Base-by-base conservation (phyloP, 192 early-diverging fungal genomes). In the Entrophospora sp. region DNA sequence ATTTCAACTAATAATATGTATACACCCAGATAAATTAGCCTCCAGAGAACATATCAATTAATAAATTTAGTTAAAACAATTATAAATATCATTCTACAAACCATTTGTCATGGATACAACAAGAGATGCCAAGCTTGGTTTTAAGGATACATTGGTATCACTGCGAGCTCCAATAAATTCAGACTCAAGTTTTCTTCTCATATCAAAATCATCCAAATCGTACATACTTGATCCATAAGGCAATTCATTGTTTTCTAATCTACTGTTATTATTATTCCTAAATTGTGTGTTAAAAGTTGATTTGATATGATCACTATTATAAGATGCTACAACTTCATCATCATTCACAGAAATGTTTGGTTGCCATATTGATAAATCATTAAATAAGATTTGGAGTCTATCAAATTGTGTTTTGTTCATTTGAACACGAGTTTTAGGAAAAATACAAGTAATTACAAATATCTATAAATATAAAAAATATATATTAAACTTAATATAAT, bases 291-390 rank as follows among this genome's bases (percentile, higher is more conserved):
- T n/a, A n/a, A n/a, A n/a, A n/a, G n/a, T n/a, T n/a, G n/a, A n/a
- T n/a, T n/a, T n/a, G n/a, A n/a, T n/a, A n/a, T n/a, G n/a, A n/a
- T n/a, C n/a, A n/a, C n/a, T n/a, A n/a, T n/a, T n/a, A n/a, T n/a
- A n/a, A n/a, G n/a, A n/a, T n/a, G n/a, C n/a, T n/a, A n/a, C n/a
- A n/a, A n/a, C n/a, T n/a, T n/a, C n/a, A n/a, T n/a, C n/a, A n/a
- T n/a, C n/a, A n/a, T n/a, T n/a, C n/a, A n/a, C n/a, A 18, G 68
- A 24, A 40, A 74, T 68, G 2, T 44, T 40, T 9, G 72, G 76
- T 22, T 77, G 76, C 72, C 76, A 77, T 31, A 74, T 16, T 31
- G 71, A 42, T 5, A 77, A 30, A 49, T 77, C 76, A 48, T 77
- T 73, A 35, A 74, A 70, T 13, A 77, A 40, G 13, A 72, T 64